Evolutionary conservation across 306 rosid species (phyloP), one percentile per base, ranked within the genome.

Genomic region (Bauhinia variegata): DNA sequence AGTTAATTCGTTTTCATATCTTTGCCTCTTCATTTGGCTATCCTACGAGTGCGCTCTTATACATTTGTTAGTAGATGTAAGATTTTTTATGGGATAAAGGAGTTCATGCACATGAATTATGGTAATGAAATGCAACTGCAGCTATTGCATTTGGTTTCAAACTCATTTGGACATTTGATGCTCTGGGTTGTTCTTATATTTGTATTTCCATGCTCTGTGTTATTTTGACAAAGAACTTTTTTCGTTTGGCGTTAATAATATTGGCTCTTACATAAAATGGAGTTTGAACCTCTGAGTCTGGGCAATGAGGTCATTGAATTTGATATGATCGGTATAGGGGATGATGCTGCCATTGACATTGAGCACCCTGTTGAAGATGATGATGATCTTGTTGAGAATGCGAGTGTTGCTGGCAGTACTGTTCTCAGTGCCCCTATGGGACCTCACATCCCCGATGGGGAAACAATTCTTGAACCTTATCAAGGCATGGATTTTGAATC

Each of bases 401-500:
- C 42, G 41, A 23, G 38, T 49, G 3, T 60, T 62, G 63, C 18
- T n/a, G 48, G 43, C 23, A n/a, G 31, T 44, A 5, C 49, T 30
- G 34, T 17, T 74, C 5, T 28, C 8, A 63, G 23, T 61, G 60
- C 42, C 7, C 14, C n/a, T 41, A 34, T 3, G 44, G 65, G 67
- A 4, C 55, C 75, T 63, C 43, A 44, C 49, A 74, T 73, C 28
- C 62, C 65, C 54, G 77, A 70, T 47, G 81, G 59, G 48, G 85
- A 80, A 55, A 67, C 61, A 8, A 46, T 53, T 55, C 74, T 78
- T 4, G 82, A 84, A 68, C 88, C 85, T 17, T 78, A 33, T 54
- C 75, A 63, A 39, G 85, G 83, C 10, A 78, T 84, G 85, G 79
- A 78, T 4, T 84, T 84, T 53, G 83, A 84, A 65, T 84, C 85